Percentiles rank a stretch among this genome's conserved stretches.
phyloP scores from a whole-genome alignment of 192 early-diverging fungal species.

The Rhizophagus sp. region DNA sequence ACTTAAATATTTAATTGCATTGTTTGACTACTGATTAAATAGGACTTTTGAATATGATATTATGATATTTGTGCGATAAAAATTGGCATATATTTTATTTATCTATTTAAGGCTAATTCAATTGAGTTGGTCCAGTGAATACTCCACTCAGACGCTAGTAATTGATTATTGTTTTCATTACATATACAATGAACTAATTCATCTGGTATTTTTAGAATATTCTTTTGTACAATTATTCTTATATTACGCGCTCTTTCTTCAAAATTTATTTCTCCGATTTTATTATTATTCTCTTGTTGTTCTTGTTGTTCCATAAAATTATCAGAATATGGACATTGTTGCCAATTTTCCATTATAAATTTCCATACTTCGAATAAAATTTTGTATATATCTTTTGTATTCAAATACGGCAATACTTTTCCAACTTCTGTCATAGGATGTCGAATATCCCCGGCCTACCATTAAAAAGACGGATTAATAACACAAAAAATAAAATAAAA shows the following conservation, averaged over 20 bases:
- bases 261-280: background rate
- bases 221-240: conserved; percentile 11
- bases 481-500: background rate
- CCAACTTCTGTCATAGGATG: background rate
- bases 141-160: background rate
- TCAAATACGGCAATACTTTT: background rate
- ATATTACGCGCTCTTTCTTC: background rate
- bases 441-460: conserved; percentile 1
- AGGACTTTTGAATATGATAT: no score
- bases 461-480: background rate
- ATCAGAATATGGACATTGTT: conserved; percentile 22
- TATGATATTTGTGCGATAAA: no score
- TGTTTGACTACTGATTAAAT: no score
- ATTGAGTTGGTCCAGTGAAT: background rate
- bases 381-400: conserved; percentile 9
- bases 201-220: conserved; percentile 10
- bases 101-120: background rate
- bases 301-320: background rate
- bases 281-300: no score
- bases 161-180: background rate
- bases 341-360: conserved; percentile 22
- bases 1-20: no score
- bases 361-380: conserved; percentile 24
- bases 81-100: background rate
- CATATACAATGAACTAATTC: background rate